Conservation (phyloP, 1,139 yeast genomes). For the Hyphopichia khmerensis region DNA sequence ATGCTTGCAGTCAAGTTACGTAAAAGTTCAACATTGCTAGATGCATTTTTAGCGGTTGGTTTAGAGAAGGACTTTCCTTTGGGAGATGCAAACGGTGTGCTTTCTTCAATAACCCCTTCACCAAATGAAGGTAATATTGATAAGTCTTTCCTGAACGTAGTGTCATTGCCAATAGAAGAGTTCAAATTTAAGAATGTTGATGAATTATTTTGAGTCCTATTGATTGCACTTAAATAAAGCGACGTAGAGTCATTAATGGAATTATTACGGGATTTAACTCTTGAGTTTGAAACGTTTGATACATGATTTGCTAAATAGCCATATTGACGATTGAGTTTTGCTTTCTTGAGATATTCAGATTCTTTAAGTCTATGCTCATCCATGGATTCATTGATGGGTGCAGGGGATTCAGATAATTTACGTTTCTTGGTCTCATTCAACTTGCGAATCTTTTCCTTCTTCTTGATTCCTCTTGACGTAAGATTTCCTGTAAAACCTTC, state of each 20-base stretch:
- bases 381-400: background rate
- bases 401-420: background rate
- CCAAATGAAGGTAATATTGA: slow-evolving; percentile 23
- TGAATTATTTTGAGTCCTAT: slow-evolving; percentile 4
- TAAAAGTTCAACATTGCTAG: slow-evolving; percentile 31
- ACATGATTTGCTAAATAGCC: slow-evolving; percentile 37
- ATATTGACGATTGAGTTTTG: slow-evolving; percentile 29
- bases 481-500: slow-evolving; percentile 28
- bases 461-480: slow-evolving; percentile 29
- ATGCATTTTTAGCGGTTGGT: slow-evolving; percentile 14
- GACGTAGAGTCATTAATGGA: slow-evolving; percentile 2
- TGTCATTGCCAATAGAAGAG: slow-evolving; percentile 19
- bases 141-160: slow-evolving; percentile 17
- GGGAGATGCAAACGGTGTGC: slow-evolving; percentile 39
- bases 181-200: slow-evolving; percentile 20
- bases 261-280: background rate
- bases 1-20: slow-evolving; percentile 38
- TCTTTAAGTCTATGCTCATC: slow-evolving; percentile 23
- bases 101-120: slow-evolving; percentile 34
- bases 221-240: slow-evolving; percentile 3
- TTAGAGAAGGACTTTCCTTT: slow-evolving; percentile 13
- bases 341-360: slow-evolving; percentile 24
- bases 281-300: slow-evolving; percentile 8
- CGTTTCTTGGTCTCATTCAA: slow-evolving; percentile 5
- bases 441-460: slow-evolving; percentile 11